Base-by-base conservation (phyloP, 2,329 filamentous ascomycete genomes). In the Colletotrichum sp. region DNA sequence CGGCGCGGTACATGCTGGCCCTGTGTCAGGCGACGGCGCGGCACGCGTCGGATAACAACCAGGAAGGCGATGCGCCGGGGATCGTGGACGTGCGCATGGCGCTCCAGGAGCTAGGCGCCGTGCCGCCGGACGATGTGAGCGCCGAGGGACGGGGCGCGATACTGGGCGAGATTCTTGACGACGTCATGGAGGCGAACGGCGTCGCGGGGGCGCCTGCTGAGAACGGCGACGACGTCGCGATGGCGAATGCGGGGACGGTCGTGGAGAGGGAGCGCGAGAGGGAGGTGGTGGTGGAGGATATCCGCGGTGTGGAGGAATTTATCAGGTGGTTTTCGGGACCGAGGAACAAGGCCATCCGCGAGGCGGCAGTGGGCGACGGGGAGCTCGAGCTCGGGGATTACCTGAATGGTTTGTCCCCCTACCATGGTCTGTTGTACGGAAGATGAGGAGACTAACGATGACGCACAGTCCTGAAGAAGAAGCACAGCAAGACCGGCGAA, bases 401-500 rank as follows among this genome's bases (percentile, higher is more conserved):
- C 81, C 82, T 96, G 22, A 92, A 90, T 72, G 90, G 93, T 94
- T 79, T 81, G 89, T 82, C 68, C 12, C 32, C 15, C 27, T 9
- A 25, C 25, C 25, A 13, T 29, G 9, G 5, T 27, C n/a, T 19
- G 25, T 19, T 13, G 8, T 9, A 19, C 30, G 15, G 22, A 19
- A 22, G n/a, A 12, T 6, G 15, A 64, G 32, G 27, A n/a, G 34
- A 25, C 59, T 55, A 29, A 77, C n/a, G 27, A n/a, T n/a, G 5
- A 7, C 36, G 4, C 32, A 19, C 78, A 95, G 94, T 93, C 6
- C 87, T 99, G 57, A 98, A 98, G 85, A 97, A 96, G 86, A 98
- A 98, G 82, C 95, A 98, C 84, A 96, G 93, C 86, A 98, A 97
- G 80, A 95, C 94, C 1, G 95, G 94, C 77, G 95, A 98, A 81